phyloP scores from a whole-genome alignment of 1,284 basidiomycete species.

The Neotropicomus parvogracilis region DNA sequence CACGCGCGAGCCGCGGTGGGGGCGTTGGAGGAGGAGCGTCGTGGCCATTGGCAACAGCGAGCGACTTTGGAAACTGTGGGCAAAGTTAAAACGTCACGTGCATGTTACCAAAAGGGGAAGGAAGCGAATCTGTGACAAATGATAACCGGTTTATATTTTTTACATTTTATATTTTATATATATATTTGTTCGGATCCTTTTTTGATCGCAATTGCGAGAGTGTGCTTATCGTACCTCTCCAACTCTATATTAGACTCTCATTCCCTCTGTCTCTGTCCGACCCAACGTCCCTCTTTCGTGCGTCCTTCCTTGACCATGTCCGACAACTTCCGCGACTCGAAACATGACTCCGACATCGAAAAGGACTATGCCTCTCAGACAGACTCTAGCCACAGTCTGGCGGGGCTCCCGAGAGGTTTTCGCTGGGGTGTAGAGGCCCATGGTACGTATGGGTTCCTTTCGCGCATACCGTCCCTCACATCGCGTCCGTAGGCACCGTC shows the following conservation, averaged over 20 bases:
- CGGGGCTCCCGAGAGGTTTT: constrained; percentile 20
- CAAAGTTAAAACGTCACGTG: constrained; percentile 18
- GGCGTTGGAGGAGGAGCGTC: constrained; percentile 48
- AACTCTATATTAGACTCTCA: constrained; percentile 20
- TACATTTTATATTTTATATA: constrained; percentile 7
- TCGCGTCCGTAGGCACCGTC: constrained; percentile 40
- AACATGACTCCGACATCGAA: constrained; percentile 25
- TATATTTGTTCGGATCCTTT: not conserved
- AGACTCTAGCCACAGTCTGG: constrained; percentile 6
- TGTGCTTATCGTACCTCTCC: constrained; percentile 14
- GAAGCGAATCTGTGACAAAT: not conserved
- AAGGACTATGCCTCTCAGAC: constrained; percentile 28
- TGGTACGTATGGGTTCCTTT: constrained; percentile 12
- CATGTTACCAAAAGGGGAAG: constrained; percentile 4
- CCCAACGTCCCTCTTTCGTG: constrained; percentile 7
- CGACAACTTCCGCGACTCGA: constrained; percentile 20
- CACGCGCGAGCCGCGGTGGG: constrained; percentile 69
- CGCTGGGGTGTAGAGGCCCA: constrained; percentile 32
- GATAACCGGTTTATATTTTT: not conserved
- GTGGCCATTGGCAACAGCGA: not conserved
- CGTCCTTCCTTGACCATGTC: constrained; percentile 21
- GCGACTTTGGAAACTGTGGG: not conserved
- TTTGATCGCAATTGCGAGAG: not conserved
- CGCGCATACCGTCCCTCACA: not conserved
- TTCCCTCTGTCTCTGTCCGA: not conserved